Evolutionary conservation across 2,329 filamentous ascomycete species (phyloP).

Genomic region (Colletotrichum sp.): DNA sequence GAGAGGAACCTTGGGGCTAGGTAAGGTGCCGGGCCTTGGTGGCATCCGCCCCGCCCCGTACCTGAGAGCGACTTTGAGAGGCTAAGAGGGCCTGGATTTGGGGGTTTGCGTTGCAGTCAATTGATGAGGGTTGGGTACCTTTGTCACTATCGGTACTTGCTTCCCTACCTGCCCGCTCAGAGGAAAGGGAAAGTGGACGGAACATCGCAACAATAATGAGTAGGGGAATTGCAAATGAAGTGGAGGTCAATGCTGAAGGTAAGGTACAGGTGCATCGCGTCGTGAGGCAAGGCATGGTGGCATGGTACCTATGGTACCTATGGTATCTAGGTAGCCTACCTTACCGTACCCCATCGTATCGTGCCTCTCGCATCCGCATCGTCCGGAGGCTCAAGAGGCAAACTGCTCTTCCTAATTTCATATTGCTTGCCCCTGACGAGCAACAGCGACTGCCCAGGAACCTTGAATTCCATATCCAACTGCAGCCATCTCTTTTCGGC

Average conservation of each 20-base stretch:
- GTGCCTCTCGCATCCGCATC: neutral
- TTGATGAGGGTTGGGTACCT: neutral
- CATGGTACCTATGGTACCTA: no score
- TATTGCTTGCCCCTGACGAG: neutral
- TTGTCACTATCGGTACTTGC: neutral
- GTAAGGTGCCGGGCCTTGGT: neutral
- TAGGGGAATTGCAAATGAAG: neutral
- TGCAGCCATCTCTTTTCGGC: neutral
- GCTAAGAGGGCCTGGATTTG: neutral
- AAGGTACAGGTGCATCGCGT: neutral
- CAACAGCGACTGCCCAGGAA: neutral
- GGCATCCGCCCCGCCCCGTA: neutral
- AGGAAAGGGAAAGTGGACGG: neutral
- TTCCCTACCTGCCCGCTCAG: neutral
- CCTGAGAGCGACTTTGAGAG: neutral
- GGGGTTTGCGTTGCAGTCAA: neutral
- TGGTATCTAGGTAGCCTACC: neutral
- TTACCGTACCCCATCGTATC: neutral
- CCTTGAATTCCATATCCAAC: neutral
- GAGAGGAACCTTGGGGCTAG: neutral
- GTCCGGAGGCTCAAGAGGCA: neutral
- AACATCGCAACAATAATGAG: neutral
- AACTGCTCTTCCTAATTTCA: neutral
- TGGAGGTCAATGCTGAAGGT: neutral
- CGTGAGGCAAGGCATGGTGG: neutral